Base-by-base conservation (phyloP, 805 yeast species). In the Teunomyces lycoperdinae region DNA sequence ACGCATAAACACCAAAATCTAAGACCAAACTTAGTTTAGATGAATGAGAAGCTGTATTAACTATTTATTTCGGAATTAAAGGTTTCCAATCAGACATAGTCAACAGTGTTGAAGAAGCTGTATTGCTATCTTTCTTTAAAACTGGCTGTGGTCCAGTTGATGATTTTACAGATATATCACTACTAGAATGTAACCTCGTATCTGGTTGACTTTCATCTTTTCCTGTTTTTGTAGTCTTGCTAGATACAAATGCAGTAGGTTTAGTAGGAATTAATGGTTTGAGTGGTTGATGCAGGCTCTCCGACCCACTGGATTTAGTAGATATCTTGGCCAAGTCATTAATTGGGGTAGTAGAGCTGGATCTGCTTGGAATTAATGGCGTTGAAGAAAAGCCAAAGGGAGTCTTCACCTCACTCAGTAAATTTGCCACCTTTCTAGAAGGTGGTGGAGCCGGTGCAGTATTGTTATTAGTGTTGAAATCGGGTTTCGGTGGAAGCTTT, bases 41-140 rank as follows among this genome's bases (percentile, higher is more conserved):
- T 20, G 10, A 38, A 38, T 8, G 26, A 4, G 9, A 17, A 9
- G 13, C 17, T 20, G 28, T 39, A 13, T 39, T 24, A 13, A 11
- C 20, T 38, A 27, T 41, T 14, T 41, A 77, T 54, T 75, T 76
- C 5, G 82, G 83, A 17, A 74, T 66, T 43, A 77, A 61, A 4
- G 82, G 81, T 44, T 74, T 75, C 83, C 82, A 78, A 24, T 77
- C 76, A 5, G 77, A 70, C 72, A 76, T 64, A 2, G 66, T 40
- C 34, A 49, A 17, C 39, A 56, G 46, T 9, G 28, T 27, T 3
- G 55, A 54, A 3, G 60, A 54, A 7, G 58, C n/a, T 8, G 61
- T 54, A 8, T 57, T 10, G 9, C 8, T 26, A 17, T 35, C 29
- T n/a, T 41, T 43, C 27, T 44, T 40, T 20, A 42, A 30, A 2